Evolutionary conservation across 2,329 filamentous ascomycete genomes (phyloP).

Genomic region (Talaromyces amestolkiae): DNA sequence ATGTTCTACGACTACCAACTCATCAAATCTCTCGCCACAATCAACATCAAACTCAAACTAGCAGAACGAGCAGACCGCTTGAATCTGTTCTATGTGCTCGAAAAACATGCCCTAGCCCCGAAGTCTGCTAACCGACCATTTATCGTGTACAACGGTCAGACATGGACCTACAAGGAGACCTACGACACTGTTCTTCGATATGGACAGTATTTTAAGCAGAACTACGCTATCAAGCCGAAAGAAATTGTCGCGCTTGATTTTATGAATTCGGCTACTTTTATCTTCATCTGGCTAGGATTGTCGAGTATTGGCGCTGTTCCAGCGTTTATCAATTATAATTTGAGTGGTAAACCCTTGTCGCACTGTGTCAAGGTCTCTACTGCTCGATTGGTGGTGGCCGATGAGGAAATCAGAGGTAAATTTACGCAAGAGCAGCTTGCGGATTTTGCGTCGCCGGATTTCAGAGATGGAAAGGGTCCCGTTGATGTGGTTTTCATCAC

Average conservation of each 20-base stretch:
- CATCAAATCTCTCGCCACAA: constrained; percentile 54
- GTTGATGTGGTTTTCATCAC: constrained; percentile 64
- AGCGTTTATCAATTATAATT: constrained; percentile 85
- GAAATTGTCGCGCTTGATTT: constrained; percentile 80
- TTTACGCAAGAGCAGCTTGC: constrained; percentile 43
- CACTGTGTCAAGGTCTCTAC: constrained; percentile 72
- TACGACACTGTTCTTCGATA: constrained; percentile 71
- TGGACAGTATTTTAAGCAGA: constrained; percentile 69
- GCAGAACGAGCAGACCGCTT: constrained; percentile 59
- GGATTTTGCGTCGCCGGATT: constrained; percentile 40
- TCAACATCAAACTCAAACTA: constrained; percentile 44
- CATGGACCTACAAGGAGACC: constrained; percentile 71
- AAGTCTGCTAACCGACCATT: constrained; percentile 52
- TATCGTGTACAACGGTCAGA: constrained; percentile 65
- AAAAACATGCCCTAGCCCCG: constrained; percentile 62
- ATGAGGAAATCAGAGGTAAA: constrained; percentile 60
- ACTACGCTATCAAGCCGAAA: constrained; percentile 61
- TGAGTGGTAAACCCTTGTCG: constrained; percentile 65
- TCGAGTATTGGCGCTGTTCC: constrained; percentile 82
- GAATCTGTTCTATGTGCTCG: constrained; percentile 73
- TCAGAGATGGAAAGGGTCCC: constrained; percentile 43
- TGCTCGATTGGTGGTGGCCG: constrained; percentile 67
- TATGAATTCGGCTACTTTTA: constrained; percentile 74
- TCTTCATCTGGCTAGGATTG: constrained; percentile 72
- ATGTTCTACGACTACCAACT: constrained; percentile 65